Base-by-base conservation (phyloP, 768 basidiomycete genomes). In the Lentinus tigrinus region DNA sequence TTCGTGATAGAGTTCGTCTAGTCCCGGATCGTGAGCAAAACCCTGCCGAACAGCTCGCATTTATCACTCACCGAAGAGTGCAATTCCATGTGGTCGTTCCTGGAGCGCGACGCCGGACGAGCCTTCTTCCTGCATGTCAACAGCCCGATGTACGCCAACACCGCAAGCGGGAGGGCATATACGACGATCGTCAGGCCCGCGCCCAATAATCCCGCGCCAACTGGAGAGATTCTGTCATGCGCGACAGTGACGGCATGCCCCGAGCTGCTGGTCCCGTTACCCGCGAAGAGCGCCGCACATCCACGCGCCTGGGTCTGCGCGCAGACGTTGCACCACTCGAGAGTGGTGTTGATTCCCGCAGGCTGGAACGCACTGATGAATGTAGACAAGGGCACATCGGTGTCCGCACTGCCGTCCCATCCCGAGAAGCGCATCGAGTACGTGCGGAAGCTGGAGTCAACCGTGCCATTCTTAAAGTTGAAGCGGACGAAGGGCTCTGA, bases 171-270 rank as follows among this genome's bases (percentile, higher is more conserved):
- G n/a, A 47, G 34, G 2, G 49, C 57, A 11, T 62, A 46, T 11
- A 67, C 63, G 19, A 60, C 63, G 16, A 62, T 48, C 31, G 65
- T 58, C 56, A 65, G n/a, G 13, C 83, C 82, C 3, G 87, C 86
- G 27, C 86, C 87, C 14, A 88, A 73, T 72, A 86, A 84, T 1
- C 87, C 87, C n/a, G 87, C 85, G 7, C 83, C 87, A 8, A 86
- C 77, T 0, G 76, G 78, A 58, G 76, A 77, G 62, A 87, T 77
- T 13, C 60, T 63, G 39, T 75, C 71, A 46, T 76, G 34, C 73
- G 60, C 26, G 36, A 52, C 69, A 1, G 56, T 56, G 0, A 26
- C 59, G 72, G 52, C 63, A 72, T 53, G 61, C 56, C 55, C 72
- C 31, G 31, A 31, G 48, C 28, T 24, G 36, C 28, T 36, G 14